These are phyloP conservation scores for Acanthamoeba culbertsoni DNA, from an alignment of 208 protist species.

Conservation along the genomic window DNA sequence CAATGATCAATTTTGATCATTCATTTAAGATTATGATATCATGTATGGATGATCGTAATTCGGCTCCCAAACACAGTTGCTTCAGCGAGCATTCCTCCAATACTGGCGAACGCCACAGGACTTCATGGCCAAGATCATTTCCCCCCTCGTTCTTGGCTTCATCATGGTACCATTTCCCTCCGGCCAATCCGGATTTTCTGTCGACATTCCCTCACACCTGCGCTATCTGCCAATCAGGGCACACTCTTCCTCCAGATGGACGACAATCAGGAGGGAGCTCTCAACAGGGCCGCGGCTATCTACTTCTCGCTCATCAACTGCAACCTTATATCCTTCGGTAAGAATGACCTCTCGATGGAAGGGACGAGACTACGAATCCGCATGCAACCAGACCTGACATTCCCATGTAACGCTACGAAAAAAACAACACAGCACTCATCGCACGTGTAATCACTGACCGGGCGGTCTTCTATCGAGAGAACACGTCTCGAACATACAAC, in stretches of 20 bases:
- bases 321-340: conserved; percentile 41
- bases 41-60: too few relatives aligned
- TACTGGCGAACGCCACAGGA: conserved; percentile 40
- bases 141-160: not conserved
- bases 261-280: not conserved
- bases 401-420: not conserved
- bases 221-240: not conserved
- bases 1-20: too few relatives aligned
- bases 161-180: not conserved
- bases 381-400: not conserved
- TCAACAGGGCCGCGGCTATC: not conserved
- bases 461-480: conserved; percentile 35
- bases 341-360: not conserved
- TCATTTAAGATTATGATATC: too few relatives aligned
- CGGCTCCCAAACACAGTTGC: not conserved
- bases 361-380: not conserved
- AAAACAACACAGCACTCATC: not conserved
- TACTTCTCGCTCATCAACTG: conserved; percentile 44
- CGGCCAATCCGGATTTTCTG: not conserved
- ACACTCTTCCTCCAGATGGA: conserved; percentile 42
- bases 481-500: conserved; percentile 24
- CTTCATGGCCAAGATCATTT: conserved; percentile 11
- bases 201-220: not conserved
- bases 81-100: not conserved
- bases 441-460: not conserved